A percentile compares a stretch with the other conserved stretches of the same genome.
phyloP scores from a whole-genome alignment of 176 grass and related monocot genomes.

The Elaeis guineensis region DNA sequence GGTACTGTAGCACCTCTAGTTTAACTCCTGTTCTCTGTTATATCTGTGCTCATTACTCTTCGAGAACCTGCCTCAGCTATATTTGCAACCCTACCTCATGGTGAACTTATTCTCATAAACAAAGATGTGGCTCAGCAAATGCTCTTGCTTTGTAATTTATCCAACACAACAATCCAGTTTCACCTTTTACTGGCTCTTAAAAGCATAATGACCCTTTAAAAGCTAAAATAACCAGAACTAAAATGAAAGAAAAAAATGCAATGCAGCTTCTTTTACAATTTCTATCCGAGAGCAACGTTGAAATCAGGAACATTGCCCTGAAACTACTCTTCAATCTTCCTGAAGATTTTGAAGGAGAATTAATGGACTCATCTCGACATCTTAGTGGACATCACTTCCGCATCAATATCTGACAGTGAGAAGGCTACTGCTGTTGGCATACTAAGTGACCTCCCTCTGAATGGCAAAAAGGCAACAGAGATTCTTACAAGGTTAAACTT shows the following conservation, averaged over 20 bases:
- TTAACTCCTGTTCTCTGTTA: slow-evolving; percentile 82
- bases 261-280: slow-evolving; percentile 68
- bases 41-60: slow-evolving; percentile 71
- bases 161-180: slow-evolving; percentile 56
- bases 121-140: slow-evolving; percentile 64
- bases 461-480: slow-evolving; percentile 57
- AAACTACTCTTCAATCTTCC: slow-evolving; percentile 67
- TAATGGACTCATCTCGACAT: slow-evolving; percentile 47
- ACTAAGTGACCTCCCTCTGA: slow-evolving; percentile 55
- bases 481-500: slow-evolving; percentile 54
- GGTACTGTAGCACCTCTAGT: slow-evolving; percentile 46
- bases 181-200: slow-evolving; percentile 73
- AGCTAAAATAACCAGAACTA: slow-evolving; percentile 55
- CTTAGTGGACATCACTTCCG: slow-evolving; percentile 50
- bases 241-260: slow-evolving; percentile 67
- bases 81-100: slow-evolving; percentile 54
- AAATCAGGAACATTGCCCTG: slow-evolving; percentile 49
- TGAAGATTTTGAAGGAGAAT: slow-evolving; percentile 58
- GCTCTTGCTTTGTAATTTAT: slow-evolving; percentile 68
- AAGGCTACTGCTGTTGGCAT: slow-evolving; percentile 59
- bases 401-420: slow-evolving; percentile 35
- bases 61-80: slow-evolving; percentile 73
- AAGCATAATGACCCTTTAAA: slow-evolving; percentile 48
- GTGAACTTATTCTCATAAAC: slow-evolving; percentile 56
- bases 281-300: slow-evolving; percentile 48